Evolutionary conservation across 2,329 filamentous ascomycete genomes (phyloP).

Genomic region (Fusarium buxicola): DNA sequence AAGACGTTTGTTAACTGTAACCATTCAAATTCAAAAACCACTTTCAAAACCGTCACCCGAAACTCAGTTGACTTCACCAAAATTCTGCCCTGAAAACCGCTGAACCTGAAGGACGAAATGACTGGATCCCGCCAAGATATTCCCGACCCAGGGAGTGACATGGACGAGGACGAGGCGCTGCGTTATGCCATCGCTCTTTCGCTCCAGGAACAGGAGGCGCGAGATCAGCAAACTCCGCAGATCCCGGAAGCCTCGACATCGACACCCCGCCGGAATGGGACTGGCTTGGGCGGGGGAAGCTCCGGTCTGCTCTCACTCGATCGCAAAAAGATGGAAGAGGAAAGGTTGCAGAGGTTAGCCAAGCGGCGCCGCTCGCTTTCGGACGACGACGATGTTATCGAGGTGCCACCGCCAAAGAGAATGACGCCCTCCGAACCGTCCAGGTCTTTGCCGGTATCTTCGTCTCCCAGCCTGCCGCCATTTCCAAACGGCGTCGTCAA

Average conservation of each 20-base stretch:
- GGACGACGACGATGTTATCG: constrained; percentile 44
- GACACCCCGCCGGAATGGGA: constrained; percentile 31
- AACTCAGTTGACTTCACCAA: constrained; percentile 30
- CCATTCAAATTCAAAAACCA: constrained; percentile 24
- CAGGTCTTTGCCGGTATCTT: constrained; percentile 11
- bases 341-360: constrained; percentile 77
- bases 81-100: constrained; percentile 21
- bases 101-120: constrained; percentile 34
- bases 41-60: constrained; percentile 38
- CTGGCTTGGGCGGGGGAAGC: constrained; percentile 30
- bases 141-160: constrained; percentile 47
- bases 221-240: constrained; percentile 31
- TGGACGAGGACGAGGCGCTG: constrained; percentile 70
- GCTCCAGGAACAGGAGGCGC: constrained; percentile 51
- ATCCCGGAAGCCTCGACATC: constrained; percentile 32
- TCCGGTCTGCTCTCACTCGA: constrained; percentile 69
- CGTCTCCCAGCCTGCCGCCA: constrained; percentile 46
- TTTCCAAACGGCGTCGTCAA: constrained; percentile 75
- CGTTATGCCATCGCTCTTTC: constrained; percentile 70
- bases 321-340: constrained; percentile 86
- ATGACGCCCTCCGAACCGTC: constrained; percentile 24
- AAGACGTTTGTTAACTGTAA: constrained; percentile 19
- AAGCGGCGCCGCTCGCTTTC: constrained; percentile 59
- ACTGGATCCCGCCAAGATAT: constrained; percentile 37
- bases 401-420: constrained; percentile 47